Evolutionary conservation across 371 early-diverging fungal genomes (phyloP), one percentile per base, ranked within the genome.

Genomic region (Neoconidiobolus thromboides): DNA sequence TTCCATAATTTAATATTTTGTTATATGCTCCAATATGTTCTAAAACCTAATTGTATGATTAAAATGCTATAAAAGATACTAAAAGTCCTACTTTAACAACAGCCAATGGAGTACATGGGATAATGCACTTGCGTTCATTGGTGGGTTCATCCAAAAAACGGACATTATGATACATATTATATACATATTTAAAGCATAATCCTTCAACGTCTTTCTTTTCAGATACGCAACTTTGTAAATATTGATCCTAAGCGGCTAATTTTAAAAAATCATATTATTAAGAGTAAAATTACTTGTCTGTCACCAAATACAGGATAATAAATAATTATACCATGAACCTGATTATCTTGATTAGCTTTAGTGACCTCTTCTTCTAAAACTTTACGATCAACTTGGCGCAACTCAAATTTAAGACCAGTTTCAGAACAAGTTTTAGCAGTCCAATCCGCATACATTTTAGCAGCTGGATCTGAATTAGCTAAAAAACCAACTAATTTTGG

Each of bases 31-130:
- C 89, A 68, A 95, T 81, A 71, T 86, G 83, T 68, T 96, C 96
- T 54, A 96, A 72, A 43, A 87, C 82, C 80, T 84, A 66, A 3
- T 36, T 41, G 7, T 47, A 49, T n/a, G 41, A 15, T 12, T 9
- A 37, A 47, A 43, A 4, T 9, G 43, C 9, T 53, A 43, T 9
- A 60, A 56, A 9, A 55, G 15, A 36, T 12, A 3, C 44, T 52
- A 15, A 3, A 15, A 38, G 3, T 47, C 41, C 68, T 63, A 89
- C 89, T 77, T 95, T 94, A 68, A 96, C 85, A 55, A 90, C 69
- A 48, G 93, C 95, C 58, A 95, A 73, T 36, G 96, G 94, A 3
- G 95, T 96, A 76, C 95, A 96, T 3, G 95, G 95, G 54, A 94
- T 81, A 61, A 94, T 91, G 69, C 92, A 93, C 70, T 95, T 93